Percentiles rank a stretch among this genome's conserved stretches.
Conservation (phyloP, 441 rosid species). For the Pelargonium myrrhifolium region DNA sequence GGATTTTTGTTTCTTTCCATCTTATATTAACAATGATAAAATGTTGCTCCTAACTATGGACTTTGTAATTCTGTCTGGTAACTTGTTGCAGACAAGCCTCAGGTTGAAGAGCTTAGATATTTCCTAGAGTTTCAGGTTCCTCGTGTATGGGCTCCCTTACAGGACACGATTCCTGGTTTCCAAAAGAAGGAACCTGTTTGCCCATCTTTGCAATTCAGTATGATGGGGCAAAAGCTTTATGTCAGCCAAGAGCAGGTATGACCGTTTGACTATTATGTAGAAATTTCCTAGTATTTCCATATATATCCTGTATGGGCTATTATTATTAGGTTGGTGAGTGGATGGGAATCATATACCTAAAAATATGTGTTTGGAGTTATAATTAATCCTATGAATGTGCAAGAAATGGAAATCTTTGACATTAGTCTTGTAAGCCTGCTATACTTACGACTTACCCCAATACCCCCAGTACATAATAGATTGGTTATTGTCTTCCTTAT, state of each 20-base stretch:
- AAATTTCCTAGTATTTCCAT: background rate
- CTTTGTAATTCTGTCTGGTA: constrained; percentile 18
- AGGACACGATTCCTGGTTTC: constrained; percentile 50
- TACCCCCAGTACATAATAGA: no score
- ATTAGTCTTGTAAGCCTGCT: background rate
- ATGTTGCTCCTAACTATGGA: background rate
- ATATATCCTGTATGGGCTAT: background rate
- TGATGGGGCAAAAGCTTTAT: constrained; percentile 80
- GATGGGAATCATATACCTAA: background rate
- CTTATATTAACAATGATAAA: background rate
- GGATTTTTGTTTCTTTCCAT: background rate
- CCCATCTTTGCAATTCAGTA: constrained; percentile 60
- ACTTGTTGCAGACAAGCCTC: constrained; percentile 55
- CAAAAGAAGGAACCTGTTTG: constrained; percentile 57
- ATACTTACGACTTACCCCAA: background rate
- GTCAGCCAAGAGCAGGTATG: constrained; percentile 68
- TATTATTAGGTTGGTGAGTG: background rate
- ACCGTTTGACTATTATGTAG: background rate
- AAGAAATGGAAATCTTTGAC: background rate
- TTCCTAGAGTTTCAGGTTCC: constrained; percentile 69
- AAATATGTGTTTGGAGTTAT: background rate
- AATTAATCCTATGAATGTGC: background rate
- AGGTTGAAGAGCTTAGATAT: constrained; percentile 67
- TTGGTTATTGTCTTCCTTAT: background rate
- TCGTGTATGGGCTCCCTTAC: constrained; percentile 73